Evolutionary conservation across 2,329 filamentous ascomycete species (phyloP).

Genomic region (Xylariomycetidae sp.): DNA sequence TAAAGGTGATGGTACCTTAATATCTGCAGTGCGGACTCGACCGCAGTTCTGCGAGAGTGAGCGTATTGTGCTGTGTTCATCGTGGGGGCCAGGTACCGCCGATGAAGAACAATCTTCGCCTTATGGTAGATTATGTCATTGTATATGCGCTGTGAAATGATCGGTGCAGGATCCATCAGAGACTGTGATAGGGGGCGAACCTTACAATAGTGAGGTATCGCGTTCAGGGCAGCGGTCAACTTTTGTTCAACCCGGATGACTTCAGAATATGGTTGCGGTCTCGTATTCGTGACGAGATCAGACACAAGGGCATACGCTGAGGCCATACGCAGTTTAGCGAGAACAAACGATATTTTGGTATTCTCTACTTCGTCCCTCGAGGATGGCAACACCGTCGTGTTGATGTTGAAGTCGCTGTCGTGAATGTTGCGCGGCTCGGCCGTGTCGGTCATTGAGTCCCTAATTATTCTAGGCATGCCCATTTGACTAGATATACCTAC

Average conservation of each 20-base stretch:
- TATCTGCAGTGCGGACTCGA: slow-evolving; percentile 18
- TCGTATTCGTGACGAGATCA: slow-evolving; percentile 13
- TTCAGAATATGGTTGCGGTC: slow-evolving; percentile 14
- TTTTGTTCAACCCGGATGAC: slow-evolving; percentile 17
- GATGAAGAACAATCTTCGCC: slow-evolving; percentile 26
- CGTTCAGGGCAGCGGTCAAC: slow-evolving; percentile 16
- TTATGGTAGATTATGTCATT: slow-evolving; percentile 24
- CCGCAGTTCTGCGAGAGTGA: slow-evolving; percentile 20
- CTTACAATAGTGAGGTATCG: slow-evolving; percentile 19
- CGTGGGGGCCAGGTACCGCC: slow-evolving; percentile 18
- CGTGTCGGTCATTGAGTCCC: slow-evolving; percentile 34
- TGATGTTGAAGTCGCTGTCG: slow-evolving; percentile 36
- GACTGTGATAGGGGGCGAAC: slow-evolving; percentile 13
- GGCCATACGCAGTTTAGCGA: slow-evolving; percentile 17
- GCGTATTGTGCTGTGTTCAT: slow-evolving; percentile 13
- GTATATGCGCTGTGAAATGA: slow-evolving; percentile 23
- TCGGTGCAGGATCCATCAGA: slow-evolving; percentile 17
- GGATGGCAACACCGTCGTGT: slow-evolving; percentile 32
- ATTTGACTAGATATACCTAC: slow-evolving; percentile 36
- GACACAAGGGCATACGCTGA: slow-evolving; percentile 11
- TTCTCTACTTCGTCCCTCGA: slow-evolving; percentile 26
- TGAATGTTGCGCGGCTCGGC: slow-evolving; percentile 37
- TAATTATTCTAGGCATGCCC: slow-evolving; percentile 39
- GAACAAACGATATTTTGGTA: slow-evolving; percentile 19
- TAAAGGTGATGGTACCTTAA: slow-evolving; percentile 19